Evolutionary conservation across 2,329 filamentous ascomycete genomes (phyloP), one percentile per base, ranked within the genome.

Genomic region (Pseudogymnoascus sp.): DNA sequence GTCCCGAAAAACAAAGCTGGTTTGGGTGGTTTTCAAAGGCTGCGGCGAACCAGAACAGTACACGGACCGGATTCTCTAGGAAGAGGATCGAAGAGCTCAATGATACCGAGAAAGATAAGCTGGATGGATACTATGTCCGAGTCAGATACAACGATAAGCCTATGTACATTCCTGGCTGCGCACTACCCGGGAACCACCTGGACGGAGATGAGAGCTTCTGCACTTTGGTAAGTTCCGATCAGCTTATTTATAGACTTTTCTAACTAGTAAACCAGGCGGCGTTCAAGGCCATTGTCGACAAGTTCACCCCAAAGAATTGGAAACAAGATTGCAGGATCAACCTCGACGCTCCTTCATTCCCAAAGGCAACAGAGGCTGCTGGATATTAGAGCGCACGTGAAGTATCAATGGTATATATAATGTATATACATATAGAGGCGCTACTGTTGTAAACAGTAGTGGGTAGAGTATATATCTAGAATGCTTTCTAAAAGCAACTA

Each of bases 211-310:
- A 92, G 69, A 90, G 86, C 26, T 93, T 97, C 71, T 99, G 95
- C 77, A 97, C 93, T 0, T 76, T 99, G 70, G 87, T 90, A 79
- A 75, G 84, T 76, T 59, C 13, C 31, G 21, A 15, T 26, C n/a
- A 26, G 23, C n/a, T 60, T 31, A 59, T 37, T 42, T 40, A 56
- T 10, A 35, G 11, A n/a, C 13, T 15, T 15, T 38, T 19, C 15
- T 29, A 33, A 56, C 13, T 11, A 13, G 15, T 42, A 60, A 26
- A 26, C 33, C 65, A 90, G 87, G 85, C 89, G 63, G 91, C 93
- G 0, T 99, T 99, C 81, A 97, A 97, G 76, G 80, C 85, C 61
- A 90, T 97, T 63, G 91, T 95, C 2, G 93, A 97, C 76, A 91
- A 91, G 71, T 96, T 90, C 72, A 95, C 91, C 1, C 95, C 95